These are phyloP conservation scores for Xylariaceae sp. DNA, from an alignment of 2,329 filamentous ascomycete genomes.

Conservation along the genomic window DNA sequence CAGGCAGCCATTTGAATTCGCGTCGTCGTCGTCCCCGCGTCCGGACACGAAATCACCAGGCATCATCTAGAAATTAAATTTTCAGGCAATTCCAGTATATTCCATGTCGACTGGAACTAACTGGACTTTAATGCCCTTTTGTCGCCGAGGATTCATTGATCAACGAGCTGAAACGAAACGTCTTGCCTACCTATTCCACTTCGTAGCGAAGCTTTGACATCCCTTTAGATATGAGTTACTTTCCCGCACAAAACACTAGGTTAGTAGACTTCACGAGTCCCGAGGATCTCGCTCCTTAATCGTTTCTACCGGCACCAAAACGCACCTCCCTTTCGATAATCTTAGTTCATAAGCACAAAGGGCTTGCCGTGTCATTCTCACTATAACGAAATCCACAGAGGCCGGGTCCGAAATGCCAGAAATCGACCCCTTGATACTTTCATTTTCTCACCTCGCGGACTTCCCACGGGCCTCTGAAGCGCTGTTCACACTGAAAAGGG, in stretches of 20 bases:
- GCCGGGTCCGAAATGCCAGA: constrained; percentile 34
- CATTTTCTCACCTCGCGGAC: constrained; percentile 44
- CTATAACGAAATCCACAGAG: background rate
- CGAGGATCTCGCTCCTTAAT: background rate
- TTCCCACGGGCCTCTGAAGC: constrained; percentile 46
- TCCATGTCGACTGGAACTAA: background rate
- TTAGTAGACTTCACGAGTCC: background rate
- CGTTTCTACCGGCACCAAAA: background rate
- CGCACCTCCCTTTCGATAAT: background rate
- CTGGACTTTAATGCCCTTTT: background rate
- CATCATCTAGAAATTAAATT: constrained; percentile 18
- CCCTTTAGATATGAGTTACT: background rate
- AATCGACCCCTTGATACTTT: constrained; percentile 41
- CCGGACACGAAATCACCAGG: background rate
- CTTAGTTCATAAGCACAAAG: background rate
- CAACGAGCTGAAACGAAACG: background rate
- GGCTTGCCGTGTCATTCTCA: background rate
- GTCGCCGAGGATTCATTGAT: background rate
- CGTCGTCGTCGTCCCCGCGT: background rate
- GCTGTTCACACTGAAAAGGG: constrained; percentile 62
- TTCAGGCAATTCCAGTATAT: constrained; percentile 1
- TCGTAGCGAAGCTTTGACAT: background rate
- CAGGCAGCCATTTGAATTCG: background rate
- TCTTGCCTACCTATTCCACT: background rate
- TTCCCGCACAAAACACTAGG: background rate